Evolutionary conservation across 1,139 yeast genomes (phyloP).

Genomic region (Geotrichum europaeum): DNA sequence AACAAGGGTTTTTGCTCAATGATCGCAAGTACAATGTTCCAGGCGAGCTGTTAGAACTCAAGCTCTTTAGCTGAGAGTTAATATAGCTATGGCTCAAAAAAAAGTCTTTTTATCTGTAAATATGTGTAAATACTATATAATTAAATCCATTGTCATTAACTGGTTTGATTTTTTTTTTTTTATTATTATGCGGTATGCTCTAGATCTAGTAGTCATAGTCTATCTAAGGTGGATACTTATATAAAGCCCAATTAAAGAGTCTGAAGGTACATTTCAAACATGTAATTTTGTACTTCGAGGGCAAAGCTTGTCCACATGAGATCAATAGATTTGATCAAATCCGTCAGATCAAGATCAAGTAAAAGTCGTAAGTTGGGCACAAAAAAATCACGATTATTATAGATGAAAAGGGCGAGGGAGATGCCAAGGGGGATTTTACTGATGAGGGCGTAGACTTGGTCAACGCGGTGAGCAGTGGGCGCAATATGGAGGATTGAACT

Average conservation of each 20-base stretch:
- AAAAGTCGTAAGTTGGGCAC: background rate
- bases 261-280: background rate
- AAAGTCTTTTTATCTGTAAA: background rate
- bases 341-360: background rate
- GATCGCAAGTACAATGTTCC: conserved; percentile 32
- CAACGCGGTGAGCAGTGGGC: background rate
- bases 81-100: no score
- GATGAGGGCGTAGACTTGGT: background rate
- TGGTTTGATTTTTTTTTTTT: no score
- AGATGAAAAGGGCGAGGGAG: background rate
- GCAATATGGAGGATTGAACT: background rate
- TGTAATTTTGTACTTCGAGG: background rate
- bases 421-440: background rate
- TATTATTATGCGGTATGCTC: no score
- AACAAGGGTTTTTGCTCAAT: conserved; percentile 31
- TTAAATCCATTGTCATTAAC: no score
- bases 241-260: background rate
- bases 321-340: background rate
- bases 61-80: background rate
- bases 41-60: conserved; percentile 25
- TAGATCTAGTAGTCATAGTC: no score
- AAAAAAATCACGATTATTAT: background rate
- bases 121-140: background rate
- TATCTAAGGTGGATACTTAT: background rate
- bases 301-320: background rate